Evolutionary conservation across 176 grass and related monocot genomes (phyloP), one percentile per base, ranked within the genome.

Genomic region (Themeda triandra): DNA sequence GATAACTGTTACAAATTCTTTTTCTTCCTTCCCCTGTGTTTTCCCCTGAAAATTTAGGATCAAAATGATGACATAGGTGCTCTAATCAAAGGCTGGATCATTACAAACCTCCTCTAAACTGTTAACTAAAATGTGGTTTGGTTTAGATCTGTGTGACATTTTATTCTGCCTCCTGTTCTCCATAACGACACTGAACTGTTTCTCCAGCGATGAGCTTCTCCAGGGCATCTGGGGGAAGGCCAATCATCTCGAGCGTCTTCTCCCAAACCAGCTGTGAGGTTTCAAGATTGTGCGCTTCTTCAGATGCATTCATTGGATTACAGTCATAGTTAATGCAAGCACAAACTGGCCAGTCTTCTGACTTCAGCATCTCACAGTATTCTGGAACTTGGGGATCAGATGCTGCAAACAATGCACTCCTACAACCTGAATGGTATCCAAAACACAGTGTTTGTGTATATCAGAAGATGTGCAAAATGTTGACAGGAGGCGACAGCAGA

Each of bases 341-440:
- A 64, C 93, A 96, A 48, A 95, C 91, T 77, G 93, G 92, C 97
- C 93, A 99, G 75, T 96, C 91, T 78, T 99, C 93, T 7, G 91
- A 92, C 83, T 99, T 99, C 49, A 99, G 64, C 60, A 90, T 78
- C 66, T 90, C 86, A 6, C 92, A 99, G 65, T 94, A 99, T 80
- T 99, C 91, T 10, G 81, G 92, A 29, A 99, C 90, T 60, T 99
- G 97, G 60, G 97, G 88, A 41, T 99, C 97, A 5, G 93, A 86
- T 51, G 97, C 88, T 1, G 93, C 97, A 42, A 99, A 99, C 8
- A 96, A 29, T 87, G 91, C 77, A 65, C 96, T 94, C 88, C 96
- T 94, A 51, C 90, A 96, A 63, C 97, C 93, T 99, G 83, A 51
- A 73, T 81, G 45, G 37, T 10, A 77, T 72, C 28, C 63, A 73